A percentile compares a stretch with the other conserved stretches of the same genome.
Evolutionary conservation across 169 alveolate species (phyloP).

Genomic region (Cryptosporidium xiaoi): DNA sequence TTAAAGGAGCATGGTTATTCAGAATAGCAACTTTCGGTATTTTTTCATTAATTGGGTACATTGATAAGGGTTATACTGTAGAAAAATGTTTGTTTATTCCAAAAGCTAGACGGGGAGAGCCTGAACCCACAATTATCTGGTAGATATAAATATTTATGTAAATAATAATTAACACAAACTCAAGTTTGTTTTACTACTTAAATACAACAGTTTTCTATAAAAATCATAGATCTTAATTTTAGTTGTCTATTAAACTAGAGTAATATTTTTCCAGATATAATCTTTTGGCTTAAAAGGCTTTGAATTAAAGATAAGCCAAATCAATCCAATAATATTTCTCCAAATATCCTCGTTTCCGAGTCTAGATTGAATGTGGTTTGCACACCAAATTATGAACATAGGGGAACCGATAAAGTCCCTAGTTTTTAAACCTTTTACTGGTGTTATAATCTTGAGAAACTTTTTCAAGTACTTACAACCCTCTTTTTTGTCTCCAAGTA

Average conservation of each 20-base stretch:
- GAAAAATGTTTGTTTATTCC: constrained; percentile 63
- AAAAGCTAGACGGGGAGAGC: constrained; percentile 58
- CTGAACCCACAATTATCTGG: constrained; percentile 74
- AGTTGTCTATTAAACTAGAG: constrained; percentile 9
- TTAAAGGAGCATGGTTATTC: constrained; percentile 64
- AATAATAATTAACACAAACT: background rate
- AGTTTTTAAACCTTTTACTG: background rate
- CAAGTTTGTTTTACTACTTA: background rate
- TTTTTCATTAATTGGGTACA: constrained; percentile 61
- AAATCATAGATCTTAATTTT: background rate
- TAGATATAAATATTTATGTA: background rate
- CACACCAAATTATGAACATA: constrained; percentile 67
- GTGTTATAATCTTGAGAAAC: background rate
- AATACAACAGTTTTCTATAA: background rate
- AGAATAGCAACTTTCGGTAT: constrained; percentile 55
- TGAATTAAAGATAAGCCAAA: constrained; percentile 49
- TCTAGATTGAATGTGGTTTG: constrained; percentile 46
- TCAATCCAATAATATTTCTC: constrained; percentile 59
- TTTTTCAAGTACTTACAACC: constrained; percentile 35
- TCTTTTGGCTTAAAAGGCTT: constrained; percentile 59
- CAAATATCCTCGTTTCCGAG: constrained; percentile 71
- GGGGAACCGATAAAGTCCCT: constrained; percentile 49
- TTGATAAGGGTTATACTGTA: constrained; percentile 68
- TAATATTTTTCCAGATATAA: constrained; percentile 37
- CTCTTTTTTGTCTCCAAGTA: constrained; percentile 2